Evolutionary conservation across 148 eudicot species (phyloP).

Genomic region (Dianthus caryophyllus): DNA sequence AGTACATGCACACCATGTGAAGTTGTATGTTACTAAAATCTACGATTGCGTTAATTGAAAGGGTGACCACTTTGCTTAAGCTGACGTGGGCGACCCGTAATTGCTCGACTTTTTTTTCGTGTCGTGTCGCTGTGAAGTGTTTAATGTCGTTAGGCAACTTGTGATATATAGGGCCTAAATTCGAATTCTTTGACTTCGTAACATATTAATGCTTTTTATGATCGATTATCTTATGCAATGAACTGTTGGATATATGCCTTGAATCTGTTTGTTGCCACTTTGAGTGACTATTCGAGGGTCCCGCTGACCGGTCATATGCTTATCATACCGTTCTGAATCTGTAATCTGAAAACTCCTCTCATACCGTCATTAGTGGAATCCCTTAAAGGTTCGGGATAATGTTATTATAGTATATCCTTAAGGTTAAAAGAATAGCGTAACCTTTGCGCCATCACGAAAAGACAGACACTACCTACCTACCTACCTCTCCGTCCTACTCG

Average conservation of each 20-base stretch:
- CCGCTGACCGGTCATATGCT: too few species aligned
- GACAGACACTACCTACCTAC: not conserved
- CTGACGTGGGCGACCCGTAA: not conserved
- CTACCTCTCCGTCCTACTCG: not conserved
- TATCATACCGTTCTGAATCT: too few species aligned
- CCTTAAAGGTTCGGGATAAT: too few species aligned
- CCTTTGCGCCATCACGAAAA: too few species aligned
- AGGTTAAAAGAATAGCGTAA: too few species aligned
- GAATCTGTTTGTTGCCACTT: too few species aligned
- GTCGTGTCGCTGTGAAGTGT: not conserved
- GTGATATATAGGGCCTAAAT: not conserved
- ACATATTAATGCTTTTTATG: not conserved
- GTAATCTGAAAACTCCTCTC: too few species aligned
- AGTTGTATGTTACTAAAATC: not conserved
- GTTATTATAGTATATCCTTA: too few species aligned
- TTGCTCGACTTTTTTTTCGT: not conserved
- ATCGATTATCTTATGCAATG: not conserved
- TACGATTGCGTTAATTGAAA: not conserved
- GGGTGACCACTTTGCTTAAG: not conserved
- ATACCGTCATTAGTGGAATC: too few species aligned
- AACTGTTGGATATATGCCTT: too few species aligned
- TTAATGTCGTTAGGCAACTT: not conserved
- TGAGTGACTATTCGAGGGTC: too few species aligned
- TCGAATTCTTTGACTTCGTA: not conserved
- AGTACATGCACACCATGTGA: conserved; percentile 1